Evolutionary conservation across 768 basidiomycete species (phyloP).

Genomic region (Pleurotus salmoneostramineus): DNA sequence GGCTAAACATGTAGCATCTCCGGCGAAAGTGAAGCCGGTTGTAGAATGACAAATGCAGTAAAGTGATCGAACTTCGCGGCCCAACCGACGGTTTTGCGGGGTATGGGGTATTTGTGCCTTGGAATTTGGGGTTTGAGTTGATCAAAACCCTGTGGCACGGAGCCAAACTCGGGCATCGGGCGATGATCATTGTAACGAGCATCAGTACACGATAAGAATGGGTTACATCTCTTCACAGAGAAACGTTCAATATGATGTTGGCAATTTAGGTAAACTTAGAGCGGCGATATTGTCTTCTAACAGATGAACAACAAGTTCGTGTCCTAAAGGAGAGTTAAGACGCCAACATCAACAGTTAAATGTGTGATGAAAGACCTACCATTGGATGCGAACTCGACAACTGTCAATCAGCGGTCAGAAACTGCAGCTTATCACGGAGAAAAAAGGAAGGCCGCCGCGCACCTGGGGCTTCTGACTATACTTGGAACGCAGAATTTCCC

Average conservation of each 20-base stretch:
- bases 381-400: neutral
- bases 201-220: too few relatives aligned
- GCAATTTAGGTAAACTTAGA: too few relatives aligned
- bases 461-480: slow-evolving; percentile 61
- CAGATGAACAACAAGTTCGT: neutral
- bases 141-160: too few relatives aligned
- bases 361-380: neutral
- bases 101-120: too few relatives aligned
- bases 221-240: too few relatives aligned
- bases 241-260: too few relatives aligned
- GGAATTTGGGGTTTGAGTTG: too few relatives aligned
- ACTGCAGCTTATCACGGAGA: neutral
- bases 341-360: neutral
- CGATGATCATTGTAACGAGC: too few relatives aligned
- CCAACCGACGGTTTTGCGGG: too few relatives aligned
- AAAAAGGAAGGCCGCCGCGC: neutral
- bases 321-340: neutral
- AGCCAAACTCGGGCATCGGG: too few relatives aligned
- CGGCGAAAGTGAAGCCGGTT: neutral
- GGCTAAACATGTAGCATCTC: neutral
- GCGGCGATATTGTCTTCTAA: neutral
- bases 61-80: too few relatives aligned
- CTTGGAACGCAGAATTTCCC: slow-evolving; percentile 37
- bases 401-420: neutral
- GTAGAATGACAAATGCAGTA: too few relatives aligned